A percentile compares a stretch with the other conserved stretches of the same genome.
Conservation (phyloP, 1,284 basidiomycete species). For the Ganoderma lingzhi region DNA sequence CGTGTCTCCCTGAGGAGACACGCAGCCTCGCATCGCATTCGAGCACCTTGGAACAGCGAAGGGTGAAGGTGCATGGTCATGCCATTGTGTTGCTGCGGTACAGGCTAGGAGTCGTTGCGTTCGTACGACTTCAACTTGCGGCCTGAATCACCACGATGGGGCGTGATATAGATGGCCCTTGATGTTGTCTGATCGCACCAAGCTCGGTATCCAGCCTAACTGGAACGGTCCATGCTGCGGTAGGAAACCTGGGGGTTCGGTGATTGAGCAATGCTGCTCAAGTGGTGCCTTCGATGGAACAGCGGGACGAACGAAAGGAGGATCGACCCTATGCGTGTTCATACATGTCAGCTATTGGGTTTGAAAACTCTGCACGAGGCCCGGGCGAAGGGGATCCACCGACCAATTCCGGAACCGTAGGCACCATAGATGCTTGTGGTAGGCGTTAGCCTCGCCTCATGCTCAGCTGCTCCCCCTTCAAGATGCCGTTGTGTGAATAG, state of each 20-base stretch:
- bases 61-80: neutral
- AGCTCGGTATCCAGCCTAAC: neutral
- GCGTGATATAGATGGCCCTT: neutral
- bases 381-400: neutral
- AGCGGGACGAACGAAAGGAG: neutral
- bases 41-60: neutral
- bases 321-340: neutral
- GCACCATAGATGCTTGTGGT: neutral
- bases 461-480: neutral
- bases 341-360: neutral
- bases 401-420: neutral
- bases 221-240: neutral
- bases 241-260: neutral
- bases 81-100: neutral
- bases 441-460: neutral
- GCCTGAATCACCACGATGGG: neutral
- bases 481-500: neutral
- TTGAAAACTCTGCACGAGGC: neutral
- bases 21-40: neutral
- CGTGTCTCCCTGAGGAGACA: neutral
- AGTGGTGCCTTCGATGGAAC: neutral
- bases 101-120: neutral
- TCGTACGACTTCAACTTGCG: neutral
- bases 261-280: neutral
- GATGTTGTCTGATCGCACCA: neutral